These are phyloP conservation scores for Gentiana dahurica DNA, from an alignment of 257 asterid genomes.

Conservation along the genomic window DNA sequence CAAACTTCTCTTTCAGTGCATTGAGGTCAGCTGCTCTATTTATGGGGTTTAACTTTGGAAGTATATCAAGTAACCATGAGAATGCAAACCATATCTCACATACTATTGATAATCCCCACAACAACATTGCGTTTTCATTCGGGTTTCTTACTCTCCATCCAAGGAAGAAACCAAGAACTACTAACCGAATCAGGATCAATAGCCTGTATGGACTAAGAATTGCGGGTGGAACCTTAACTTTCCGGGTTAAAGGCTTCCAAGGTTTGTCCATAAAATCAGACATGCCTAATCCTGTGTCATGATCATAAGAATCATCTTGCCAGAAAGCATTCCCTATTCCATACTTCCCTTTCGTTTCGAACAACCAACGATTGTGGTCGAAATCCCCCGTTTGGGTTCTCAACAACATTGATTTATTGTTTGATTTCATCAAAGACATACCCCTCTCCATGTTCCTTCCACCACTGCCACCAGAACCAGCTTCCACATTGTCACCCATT, in stretches of 20 bases:
- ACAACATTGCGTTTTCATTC: conserved; percentile 71
- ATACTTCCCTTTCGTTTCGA: conserved; percentile 82
- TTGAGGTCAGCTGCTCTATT: conserved; percentile 65
- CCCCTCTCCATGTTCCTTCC: conserved; percentile 51
- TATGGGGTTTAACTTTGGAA: conserved; percentile 89
- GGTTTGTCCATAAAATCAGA: conserved; percentile 93
- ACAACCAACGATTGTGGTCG: conserved; percentile 90
- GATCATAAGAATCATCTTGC: conserved; percentile 70
- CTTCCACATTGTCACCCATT: conserved; percentile 14
- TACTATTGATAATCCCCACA: conserved; percentile 76
- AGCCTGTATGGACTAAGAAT: conserved; percentile 91
- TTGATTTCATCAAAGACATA: conserved; percentile 49
- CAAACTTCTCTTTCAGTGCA: conserved; percentile 78
- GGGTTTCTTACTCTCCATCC: conserved; percentile 71
- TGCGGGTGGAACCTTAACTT: conserved; percentile 50
- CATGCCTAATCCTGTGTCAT: conserved; percentile 84
- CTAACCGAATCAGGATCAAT: conserved; percentile 54
- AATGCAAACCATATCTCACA: conserved; percentile 96
- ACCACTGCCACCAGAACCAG: conserved; percentile 14
- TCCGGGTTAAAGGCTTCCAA: conserved; percentile 94
- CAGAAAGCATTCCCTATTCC: conserved; percentile 92
- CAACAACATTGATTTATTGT: conserved; percentile 64
- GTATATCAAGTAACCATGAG: conserved; percentile 89
- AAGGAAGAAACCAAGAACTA: conserved; percentile 43
- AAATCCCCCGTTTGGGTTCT: conserved; percentile 88